These are phyloP conservation scores for Colletotrichum tropicale DNA, from an alignment of 2,329 filamentous ascomycete genomes.

Conservation along the genomic window DNA sequence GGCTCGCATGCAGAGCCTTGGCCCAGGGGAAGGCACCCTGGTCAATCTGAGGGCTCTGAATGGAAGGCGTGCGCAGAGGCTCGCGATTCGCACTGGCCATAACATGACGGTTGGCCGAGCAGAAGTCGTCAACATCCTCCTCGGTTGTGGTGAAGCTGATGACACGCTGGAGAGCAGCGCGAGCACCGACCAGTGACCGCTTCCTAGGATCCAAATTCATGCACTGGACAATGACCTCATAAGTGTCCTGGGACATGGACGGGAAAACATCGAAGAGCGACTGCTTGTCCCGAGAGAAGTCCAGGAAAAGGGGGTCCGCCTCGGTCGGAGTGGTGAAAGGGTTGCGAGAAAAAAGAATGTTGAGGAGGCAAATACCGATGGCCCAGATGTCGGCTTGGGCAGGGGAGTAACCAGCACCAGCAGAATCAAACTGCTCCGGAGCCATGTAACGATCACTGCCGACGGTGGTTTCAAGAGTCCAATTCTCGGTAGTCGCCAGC, in stretches of 20 bases:
- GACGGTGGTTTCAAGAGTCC: constrained; percentile 91
- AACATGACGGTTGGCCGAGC: constrained; percentile 77
- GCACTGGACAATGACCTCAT: constrained; percentile 88
- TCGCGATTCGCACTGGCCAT: constrained; percentile 89
- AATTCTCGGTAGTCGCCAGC: constrained; percentile 84
- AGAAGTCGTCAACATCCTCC: constrained; percentile 92
- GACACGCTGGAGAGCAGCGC: constrained; percentile 77
- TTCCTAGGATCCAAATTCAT: constrained; percentile 90
- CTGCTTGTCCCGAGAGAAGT: constrained; percentile 92
- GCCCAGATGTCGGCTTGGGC: constrained; percentile 96
- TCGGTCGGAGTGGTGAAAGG: constrained; percentile 91
- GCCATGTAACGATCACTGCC: constrained; percentile 99
- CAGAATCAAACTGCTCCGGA: constrained; percentile 94
- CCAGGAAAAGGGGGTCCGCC: constrained; percentile 89
- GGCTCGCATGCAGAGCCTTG: constrained; percentile 81
- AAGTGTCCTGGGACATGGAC: constrained; percentile 98
- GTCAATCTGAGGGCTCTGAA: constrained; percentile 85
- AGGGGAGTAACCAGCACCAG: constrained; percentile 86
- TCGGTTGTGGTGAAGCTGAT: constrained; percentile 94
- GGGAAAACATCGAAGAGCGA: constrained; percentile 98
- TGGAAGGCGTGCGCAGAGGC: constrained; percentile 91
- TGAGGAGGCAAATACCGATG: constrained; percentile 93
- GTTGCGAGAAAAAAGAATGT: constrained; percentile 95
- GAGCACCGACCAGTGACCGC: constrained; percentile 80
- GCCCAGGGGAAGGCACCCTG: constrained; percentile 92